These are phyloP conservation scores for Cubamyces lactineus DNA, from an alignment of 768 basidiomycete genomes.

Conservation along the genomic window DNA sequence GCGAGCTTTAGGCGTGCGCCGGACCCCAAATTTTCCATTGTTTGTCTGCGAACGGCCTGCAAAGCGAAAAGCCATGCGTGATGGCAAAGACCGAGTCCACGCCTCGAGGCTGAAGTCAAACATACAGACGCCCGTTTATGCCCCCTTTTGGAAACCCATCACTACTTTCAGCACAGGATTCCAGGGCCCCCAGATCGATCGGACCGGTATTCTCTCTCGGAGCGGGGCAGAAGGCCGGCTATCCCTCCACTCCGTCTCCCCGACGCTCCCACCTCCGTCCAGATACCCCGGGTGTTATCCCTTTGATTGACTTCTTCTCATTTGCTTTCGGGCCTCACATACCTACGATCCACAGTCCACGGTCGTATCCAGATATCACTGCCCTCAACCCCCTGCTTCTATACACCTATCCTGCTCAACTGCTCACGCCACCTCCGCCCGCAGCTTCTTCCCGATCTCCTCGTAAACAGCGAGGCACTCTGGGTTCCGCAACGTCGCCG, in stretches of 20 bases:
- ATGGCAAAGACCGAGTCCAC: slow-evolving; percentile 9
- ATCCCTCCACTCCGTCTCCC: slow-evolving; percentile 3
- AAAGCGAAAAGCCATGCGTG: slow-evolving; percentile 13
- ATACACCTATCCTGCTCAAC: not conserved
- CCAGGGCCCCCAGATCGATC: slow-evolving; percentile 19
- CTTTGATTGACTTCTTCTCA: too few relatives aligned
- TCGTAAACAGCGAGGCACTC: slow-evolving; percentile 68
- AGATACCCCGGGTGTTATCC: too few relatives aligned
- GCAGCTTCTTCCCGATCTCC: slow-evolving; percentile 52
- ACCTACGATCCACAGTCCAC: not conserved
- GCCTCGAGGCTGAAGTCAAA: slow-evolving; percentile 25
- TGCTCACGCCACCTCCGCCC: slow-evolving; percentile 45
- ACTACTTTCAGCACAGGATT: slow-evolving; percentile 10
- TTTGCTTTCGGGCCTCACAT: too few relatives aligned
- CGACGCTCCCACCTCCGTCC: not conserved
- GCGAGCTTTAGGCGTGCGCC: slow-evolving; percentile 1
- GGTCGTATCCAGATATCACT: not conserved
- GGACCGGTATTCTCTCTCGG: slow-evolving; percentile 15
- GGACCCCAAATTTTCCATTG: slow-evolving; percentile 26
- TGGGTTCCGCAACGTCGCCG: slow-evolving; percentile 73
- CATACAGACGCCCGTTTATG: not conserved
- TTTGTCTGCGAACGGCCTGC: slow-evolving; percentile 23
- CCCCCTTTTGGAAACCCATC: not conserved
- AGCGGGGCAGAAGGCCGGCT: slow-evolving; percentile 12
- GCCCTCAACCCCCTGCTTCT: too few relatives aligned